Base-by-base conservation (phyloP, 331 rosid genomes). In the Rosa hybrid region DNA sequence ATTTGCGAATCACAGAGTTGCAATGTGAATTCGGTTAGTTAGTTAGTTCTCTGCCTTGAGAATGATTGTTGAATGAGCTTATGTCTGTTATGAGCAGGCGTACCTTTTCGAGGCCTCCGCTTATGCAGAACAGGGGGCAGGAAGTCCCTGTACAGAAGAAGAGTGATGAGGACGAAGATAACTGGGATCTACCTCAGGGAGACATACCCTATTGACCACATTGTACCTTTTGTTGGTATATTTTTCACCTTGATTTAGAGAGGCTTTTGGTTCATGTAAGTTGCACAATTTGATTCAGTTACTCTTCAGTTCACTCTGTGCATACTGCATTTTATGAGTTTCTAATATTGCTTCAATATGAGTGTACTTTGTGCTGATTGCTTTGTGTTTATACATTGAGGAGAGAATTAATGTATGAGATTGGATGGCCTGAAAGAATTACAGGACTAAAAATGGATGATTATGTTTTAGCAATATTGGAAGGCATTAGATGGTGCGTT, bases 141-240 rank as follows among this genome's bases (percentile, higher is more conserved):
- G 98, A 90, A 23, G 86, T 42, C 70, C 78, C 90, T 21, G 42
- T 70, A 80, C 68, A 53, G 73, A 88, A 84, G 91, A 84, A 90
- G 86, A 89, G 80, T 71, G 97, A 86, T 64, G 98, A 89, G 23
- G 91, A 86, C 1, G 86, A 86, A 30, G 99, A 95, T 81, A 89
- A 89, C 87, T 95, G 98, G 97, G 94, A 93, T 86, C 80, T 91
- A 46, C 94, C 97, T 59, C 90, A 70, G 73, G 97, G 74, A 67
- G 87, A 64, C 83, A 77, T 76, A 75, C 94, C 88, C 20, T 72
- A 78, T 81, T 94, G 84, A 91, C 64, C 64, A 7, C 74, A 18
- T 72, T 59, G 77, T 23, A 51, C 77, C 59, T 46, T 79, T 69
- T 81, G 83, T 83, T 51, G 74, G 81, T 78, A 48, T 76, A 78